These are phyloP conservation scores for Candida takata DNA, from an alignment of 805 yeast genomes.

Conservation along the genomic window DNA sequence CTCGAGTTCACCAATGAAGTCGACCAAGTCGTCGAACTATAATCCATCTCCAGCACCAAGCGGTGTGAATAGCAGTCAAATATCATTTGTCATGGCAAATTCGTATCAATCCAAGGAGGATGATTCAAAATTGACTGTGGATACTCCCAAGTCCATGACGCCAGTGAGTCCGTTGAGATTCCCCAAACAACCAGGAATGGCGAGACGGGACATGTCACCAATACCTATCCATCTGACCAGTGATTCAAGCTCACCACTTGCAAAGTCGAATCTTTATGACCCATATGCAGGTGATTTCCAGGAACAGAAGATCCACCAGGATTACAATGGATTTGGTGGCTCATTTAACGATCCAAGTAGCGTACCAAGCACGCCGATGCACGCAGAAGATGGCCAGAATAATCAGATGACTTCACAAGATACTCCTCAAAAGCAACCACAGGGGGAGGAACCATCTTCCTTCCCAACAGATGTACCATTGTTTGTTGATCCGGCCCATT, in stretches of 20 bases:
- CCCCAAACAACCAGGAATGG: not conserved
- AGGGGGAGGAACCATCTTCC: too few species aligned
- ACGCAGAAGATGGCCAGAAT: not conserved
- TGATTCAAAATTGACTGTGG: not conserved
- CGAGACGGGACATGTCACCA: not conserved
- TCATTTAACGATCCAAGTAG: not conserved
- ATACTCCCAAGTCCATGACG: slow-evolving; percentile 3
- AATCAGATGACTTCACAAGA: too few species aligned
- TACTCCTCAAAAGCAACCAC: not conserved
- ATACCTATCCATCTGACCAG: too few species aligned
- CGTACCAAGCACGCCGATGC: slow-evolving; percentile 1
- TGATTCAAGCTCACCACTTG: too few species aligned
- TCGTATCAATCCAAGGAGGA: not conserved
- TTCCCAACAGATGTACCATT: slow-evolving; percentile 35
- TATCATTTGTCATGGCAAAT: slow-evolving; percentile 1
- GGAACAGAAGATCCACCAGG: slow-evolving; percentile 10
- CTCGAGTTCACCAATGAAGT: slow-evolving; percentile 9
- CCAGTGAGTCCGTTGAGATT: slow-evolving; percentile 9
- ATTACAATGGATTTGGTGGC: slow-evolving; percentile 7
- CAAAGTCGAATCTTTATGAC: slow-evolving; percentile 13
- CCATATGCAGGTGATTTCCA: slow-evolving; percentile 9
- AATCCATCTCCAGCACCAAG: slow-evolving; percentile 4
- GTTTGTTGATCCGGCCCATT: slow-evolving; percentile 53
- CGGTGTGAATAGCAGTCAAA: slow-evolving; percentile 1
- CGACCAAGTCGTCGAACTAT: slow-evolving; percentile 1